A percentile compares a stretch with the other conserved stretches of the same genome.
Evolutionary conservation across 1,139 yeast genomes (phyloP).

Genomic region (Saccharomyces hybrid): DNA sequence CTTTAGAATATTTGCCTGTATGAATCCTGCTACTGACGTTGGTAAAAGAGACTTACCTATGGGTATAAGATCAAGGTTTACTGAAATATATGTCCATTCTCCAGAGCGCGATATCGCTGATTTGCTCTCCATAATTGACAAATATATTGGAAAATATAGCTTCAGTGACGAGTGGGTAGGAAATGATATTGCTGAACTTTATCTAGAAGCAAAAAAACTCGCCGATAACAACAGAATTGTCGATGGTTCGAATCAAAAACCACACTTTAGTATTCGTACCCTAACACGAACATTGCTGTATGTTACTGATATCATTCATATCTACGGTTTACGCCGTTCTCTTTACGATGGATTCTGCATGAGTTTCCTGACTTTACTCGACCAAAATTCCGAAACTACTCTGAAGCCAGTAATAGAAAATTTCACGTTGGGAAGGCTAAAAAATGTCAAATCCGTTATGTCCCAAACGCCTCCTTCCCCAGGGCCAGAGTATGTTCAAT

Average conservation of each 20-base stretch:
- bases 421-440: constrained; percentile 63
- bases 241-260: constrained; percentile 93
- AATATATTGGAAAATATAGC: constrained; percentile 68
- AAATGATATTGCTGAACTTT: constrained; percentile 83
- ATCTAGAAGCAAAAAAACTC: constrained; percentile 65
- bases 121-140: constrained; percentile 72
- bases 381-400: constrained; percentile 58
- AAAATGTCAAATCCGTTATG: constrained; percentile 66
- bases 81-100: constrained; percentile 87
- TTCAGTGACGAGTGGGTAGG: constrained; percentile 82
- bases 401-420: constrained; percentile 63
- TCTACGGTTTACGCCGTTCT: constrained; percentile 83
- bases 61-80: constrained; percentile 83
- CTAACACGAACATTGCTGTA: constrained; percentile 78
- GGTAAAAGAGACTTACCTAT: constrained; percentile 88
- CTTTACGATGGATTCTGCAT: constrained; percentile 93
- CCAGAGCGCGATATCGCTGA: constrained; percentile 87
- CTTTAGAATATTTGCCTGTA: constrained; percentile 91
- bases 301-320: constrained; percentile 67
- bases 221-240: constrained; percentile 74
- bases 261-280: constrained; percentile 94
- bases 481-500: constrained; percentile 57
- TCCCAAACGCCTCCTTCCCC: constrained; percentile 62
- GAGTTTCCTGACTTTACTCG: constrained; percentile 83
- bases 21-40: constrained; percentile 98